phyloP scores from a whole-genome alignment of 352 stramenopile species.

The Globisporangium recalcitrans region DNA sequence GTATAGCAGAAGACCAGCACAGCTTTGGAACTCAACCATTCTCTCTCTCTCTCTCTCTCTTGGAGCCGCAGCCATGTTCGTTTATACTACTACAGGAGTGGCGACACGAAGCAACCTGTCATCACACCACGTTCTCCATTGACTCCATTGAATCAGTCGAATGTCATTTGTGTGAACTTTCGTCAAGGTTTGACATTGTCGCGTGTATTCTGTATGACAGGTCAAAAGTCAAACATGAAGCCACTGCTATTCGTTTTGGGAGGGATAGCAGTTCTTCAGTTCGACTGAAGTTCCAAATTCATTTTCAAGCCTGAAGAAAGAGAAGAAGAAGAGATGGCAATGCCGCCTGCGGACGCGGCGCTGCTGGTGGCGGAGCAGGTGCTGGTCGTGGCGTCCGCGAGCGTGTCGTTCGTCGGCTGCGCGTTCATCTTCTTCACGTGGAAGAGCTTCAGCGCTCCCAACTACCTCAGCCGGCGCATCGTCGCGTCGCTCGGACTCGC shows the following conservation, averaged over 20 bases:
- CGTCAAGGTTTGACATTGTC: not conserved
- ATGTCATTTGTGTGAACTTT: not conserved
- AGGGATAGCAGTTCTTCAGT: not conserved
- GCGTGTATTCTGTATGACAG: not conserved
- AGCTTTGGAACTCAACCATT: too few species aligned
- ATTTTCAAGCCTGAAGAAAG: not conserved
- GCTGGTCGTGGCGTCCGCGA: constrained; percentile 43
- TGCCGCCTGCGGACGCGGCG: not conserved
- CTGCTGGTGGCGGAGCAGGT: constrained; percentile 40
- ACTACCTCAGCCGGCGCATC: constrained; percentile 67
- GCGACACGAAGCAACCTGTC: not conserved
- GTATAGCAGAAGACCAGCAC: too few species aligned
- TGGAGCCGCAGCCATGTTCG: not conserved
- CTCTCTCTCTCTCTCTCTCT: too few species aligned
- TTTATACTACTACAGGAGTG: not conserved
- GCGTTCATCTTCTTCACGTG: constrained; percentile 65
- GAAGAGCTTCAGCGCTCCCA: constrained; percentile 56
- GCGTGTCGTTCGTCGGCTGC: constrained; percentile 61
- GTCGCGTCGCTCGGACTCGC: constrained; percentile 64
- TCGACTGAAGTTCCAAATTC: not conserved
- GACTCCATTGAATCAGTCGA: not conserved
- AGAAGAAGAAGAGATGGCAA: not conserved
- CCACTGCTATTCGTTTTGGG: not conserved
- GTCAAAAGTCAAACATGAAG: not conserved
- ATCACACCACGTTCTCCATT: not conserved